Percentiles rank a stretch among this genome's conserved stretches.
These are phyloP conservation scores for Blastomyces emzantsi DNA, from an alignment of 2,329 filamentous ascomycete genomes.

Conservation along the genomic window DNA sequence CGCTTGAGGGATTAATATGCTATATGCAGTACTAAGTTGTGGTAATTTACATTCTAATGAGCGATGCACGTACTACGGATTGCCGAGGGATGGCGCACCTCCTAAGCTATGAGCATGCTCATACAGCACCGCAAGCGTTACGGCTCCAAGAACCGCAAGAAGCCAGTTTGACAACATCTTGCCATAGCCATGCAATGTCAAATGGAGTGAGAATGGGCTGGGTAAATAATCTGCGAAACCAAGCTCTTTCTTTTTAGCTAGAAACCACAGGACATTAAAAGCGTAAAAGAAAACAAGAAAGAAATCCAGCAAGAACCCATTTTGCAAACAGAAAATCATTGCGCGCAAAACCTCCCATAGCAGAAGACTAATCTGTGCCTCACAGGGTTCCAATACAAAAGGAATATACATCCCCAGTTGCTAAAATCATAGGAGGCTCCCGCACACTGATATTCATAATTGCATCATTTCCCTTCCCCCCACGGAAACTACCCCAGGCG, in stretches of 20 bases:
- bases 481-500: neutral
- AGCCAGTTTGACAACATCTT: neutral
- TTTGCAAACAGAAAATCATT: slow-evolving; percentile 4
- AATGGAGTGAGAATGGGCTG: neutral
- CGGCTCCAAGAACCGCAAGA: neutral
- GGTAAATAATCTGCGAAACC: slow-evolving; percentile 1
- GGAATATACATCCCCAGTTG: neutral
- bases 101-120: neutral
- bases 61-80: neutral
- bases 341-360: neutral
- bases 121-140: neutral
- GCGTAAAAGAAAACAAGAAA: slow-evolving; percentile 4
- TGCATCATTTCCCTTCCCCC: neutral
- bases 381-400: slow-evolving; percentile 1
- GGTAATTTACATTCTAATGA: neutral
- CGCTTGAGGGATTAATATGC: too few relatives aligned
- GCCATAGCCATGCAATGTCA: neutral
- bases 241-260: slow-evolving; percentile 2
- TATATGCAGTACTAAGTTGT: neutral
- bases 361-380: slow-evolving; percentile 1
- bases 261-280: slow-evolving; percentile 5
- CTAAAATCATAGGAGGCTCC: slow-evolving; percentile 1
- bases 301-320: slow-evolving; percentile 1
- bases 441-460: slow-evolving; percentile 6
- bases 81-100: too few relatives aligned